Base-by-base conservation (phyloP, 495 filamentous ascomycete species). In the Penicillium lividum region DNA sequence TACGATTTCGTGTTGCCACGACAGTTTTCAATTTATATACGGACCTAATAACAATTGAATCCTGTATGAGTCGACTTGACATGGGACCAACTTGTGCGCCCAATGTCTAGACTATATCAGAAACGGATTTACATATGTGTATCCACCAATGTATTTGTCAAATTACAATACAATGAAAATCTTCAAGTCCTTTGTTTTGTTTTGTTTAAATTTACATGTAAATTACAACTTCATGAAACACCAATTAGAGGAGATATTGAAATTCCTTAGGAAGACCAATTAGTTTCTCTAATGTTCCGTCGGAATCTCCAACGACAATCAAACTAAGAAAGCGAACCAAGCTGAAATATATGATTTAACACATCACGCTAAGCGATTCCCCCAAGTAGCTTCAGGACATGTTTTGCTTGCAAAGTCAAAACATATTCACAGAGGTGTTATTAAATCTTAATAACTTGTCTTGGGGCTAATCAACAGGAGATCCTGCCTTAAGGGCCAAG, bases 401-500 rank as follows among this genome's bases (percentile, higher is more conserved):
- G 15, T 49, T 16, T 33, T 15, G 46, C 15, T 49, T 31, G 7
- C 31, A 49, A 40, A 48, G 25, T 5, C 16, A 27, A 31, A 15
- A 10, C 15, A 54, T 53, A 54, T 54, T 59, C 51, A 53, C 34
- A 44, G 34, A 45, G 50, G 31, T 59, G 33, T 54, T 38, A 60
- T 38, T 55, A 49, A 5, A 15, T 49, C 31, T 49, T n/a, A 29
- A 49, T 49, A 49, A 30, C 28, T n/a, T 49, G 46, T 49, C 28
- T 16, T 13, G 46, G 30, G 28, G 11, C 28, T 49, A 49, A 2
- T 16, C 15, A 28, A 49, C 46, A 49, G 31, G 28, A 49, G 4
- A 40, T 40, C 38, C 38, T 40, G 15, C 15, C 15, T 40, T 40
- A 3, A 5, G 13, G 38, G 38, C 38, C 31, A 40, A 38, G 34